A percentile compares a stretch with the other conserved stretches of the same genome.
Evolutionary conservation across 305 asterid species (phyloP).

Genomic region (Fraxinus xanthoxyloides): DNA sequence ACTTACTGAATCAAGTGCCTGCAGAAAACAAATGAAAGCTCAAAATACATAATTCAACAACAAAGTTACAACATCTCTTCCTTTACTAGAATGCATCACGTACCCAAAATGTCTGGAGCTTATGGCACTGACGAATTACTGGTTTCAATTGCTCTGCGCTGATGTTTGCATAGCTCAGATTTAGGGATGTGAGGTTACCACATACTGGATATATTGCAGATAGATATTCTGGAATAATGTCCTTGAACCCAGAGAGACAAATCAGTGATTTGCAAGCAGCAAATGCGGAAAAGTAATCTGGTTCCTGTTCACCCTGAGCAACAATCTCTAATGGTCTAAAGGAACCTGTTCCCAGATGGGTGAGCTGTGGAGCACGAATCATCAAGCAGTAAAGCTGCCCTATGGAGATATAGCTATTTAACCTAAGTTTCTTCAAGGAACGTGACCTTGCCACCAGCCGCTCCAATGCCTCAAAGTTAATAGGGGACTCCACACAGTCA

Average conservation of each 20-base stretch:
- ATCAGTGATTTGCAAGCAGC: conserved; percentile 48
- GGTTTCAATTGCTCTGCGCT: conserved; percentile 43
- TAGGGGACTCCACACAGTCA: conserved; percentile 44
- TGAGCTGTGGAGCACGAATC: conserved; percentile 54
- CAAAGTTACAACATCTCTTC: not conserved
- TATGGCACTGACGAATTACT: conserved; percentile 39
- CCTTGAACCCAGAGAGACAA: conserved; percentile 52
- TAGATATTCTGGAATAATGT: conserved; percentile 36
- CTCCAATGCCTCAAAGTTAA: conserved; percentile 47
- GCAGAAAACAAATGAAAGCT: conserved; percentile 14
- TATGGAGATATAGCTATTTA: conserved; percentile 38
- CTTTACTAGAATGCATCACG: not conserved
- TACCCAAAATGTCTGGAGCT: conserved; percentile 56
- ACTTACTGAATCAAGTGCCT: conserved; percentile 52
- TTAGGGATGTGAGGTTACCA: conserved; percentile 47
- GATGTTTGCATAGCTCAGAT: conserved; percentile 45
- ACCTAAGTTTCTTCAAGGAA: conserved; percentile 38
- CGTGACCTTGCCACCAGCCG: conserved; percentile 46
- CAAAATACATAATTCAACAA: not conserved
- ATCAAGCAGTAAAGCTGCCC: conserved; percentile 39
- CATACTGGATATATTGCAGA: conserved; percentile 45
- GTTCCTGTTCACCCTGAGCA: conserved; percentile 36
- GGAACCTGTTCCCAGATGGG: conserved; percentile 51
- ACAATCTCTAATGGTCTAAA: conserved; percentile 28
- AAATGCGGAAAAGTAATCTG: conserved; percentile 44